Evolutionary conservation across 768 basidiomycete genomes (phyloP).

Genomic region (Suillus decipiens): DNA sequence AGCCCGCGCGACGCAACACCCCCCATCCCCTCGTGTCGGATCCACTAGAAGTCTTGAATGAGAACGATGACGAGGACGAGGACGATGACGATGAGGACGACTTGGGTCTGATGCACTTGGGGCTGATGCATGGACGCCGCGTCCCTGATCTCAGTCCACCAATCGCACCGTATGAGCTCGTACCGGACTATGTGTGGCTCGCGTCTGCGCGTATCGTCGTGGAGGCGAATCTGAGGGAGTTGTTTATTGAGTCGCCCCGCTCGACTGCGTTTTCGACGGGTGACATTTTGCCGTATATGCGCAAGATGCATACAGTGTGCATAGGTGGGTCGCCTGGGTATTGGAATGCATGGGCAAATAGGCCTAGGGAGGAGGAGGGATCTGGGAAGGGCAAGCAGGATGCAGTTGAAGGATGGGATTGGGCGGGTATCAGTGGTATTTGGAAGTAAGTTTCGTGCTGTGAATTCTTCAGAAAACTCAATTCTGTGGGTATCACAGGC

Average conservation of each 20-base stretch:
- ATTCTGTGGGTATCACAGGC: slow-evolving; percentile 32
- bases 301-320: slow-evolving; percentile 37
- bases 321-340: slow-evolving; percentile 45
- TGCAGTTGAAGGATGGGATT: slow-evolving; percentile 52
- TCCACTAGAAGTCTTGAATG: slow-evolving; percentile 6
- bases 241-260: slow-evolving; percentile 21
- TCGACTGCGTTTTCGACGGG: neutral
- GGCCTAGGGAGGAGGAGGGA: slow-evolving; percentile 3
- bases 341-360: slow-evolving; percentile 33
- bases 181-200: slow-evolving; percentile 55
- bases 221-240: slow-evolving; percentile 51
- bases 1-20: slow-evolving; percentile 15
- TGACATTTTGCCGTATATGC: slow-evolving; percentile 31
- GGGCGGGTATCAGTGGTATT: slow-evolving; percentile 55
- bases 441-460: slow-evolving; percentile 46
- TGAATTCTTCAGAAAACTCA: neutral
- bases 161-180: slow-evolving; percentile 28
- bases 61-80: slow-evolving; percentile 25
- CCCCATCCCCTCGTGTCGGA: neutral
- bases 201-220: slow-evolving; percentile 51
- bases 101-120: slow-evolving; percentile 5
- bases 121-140: slow-evolving; percentile 10
- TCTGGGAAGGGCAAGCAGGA: slow-evolving; percentile 7
- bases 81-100: slow-evolving; percentile 17
- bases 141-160: slow-evolving; percentile 22